These are phyloP conservation scores for Ustilago xerochloae DNA, from an alignment of 1,284 basidiomycete genomes.

Conservation along the genomic window DNA sequence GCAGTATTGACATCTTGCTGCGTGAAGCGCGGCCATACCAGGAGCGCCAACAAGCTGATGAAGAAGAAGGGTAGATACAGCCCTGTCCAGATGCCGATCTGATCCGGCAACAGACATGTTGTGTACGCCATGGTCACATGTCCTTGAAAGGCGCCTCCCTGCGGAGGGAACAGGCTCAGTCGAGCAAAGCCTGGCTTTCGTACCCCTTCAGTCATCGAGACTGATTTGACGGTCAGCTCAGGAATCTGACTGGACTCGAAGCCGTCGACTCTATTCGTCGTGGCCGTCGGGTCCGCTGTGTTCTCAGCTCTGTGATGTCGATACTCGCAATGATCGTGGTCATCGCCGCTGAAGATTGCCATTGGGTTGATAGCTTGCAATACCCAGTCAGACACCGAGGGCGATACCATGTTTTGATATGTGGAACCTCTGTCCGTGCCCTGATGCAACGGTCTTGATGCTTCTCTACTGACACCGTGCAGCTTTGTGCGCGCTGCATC, in stretches of 20 bases:
- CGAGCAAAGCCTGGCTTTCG: conserved; percentile 55
- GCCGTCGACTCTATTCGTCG: conserved; percentile 10
- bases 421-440: conserved; percentile 51
- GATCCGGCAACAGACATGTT: conserved; percentile 58
- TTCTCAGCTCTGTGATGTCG: conserved; percentile 30
- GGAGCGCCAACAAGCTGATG: conserved; percentile 16
- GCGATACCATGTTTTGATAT: conserved; percentile 56
- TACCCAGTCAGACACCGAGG: conserved; percentile 47
- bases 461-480: conserved; percentile 51
- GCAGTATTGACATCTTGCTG: not conserved
- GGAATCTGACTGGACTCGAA: conserved; percentile 36
- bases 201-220: conserved; percentile 61
- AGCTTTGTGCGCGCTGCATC: conserved; percentile 19
- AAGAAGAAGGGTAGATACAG: conserved; percentile 48
- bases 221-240: conserved; percentile 61
- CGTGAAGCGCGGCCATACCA: conserved; percentile 16
- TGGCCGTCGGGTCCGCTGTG: not conserved
- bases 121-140: conserved; percentile 34
- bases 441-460: conserved; percentile 41
- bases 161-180: conserved; percentile 40
- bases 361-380: conserved; percentile 41
- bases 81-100: conserved; percentile 54
- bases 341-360: conserved; percentile 58
- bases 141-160: not conserved
- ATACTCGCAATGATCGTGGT: conserved; percentile 63